Evolutionary conservation across 129 eudicot species (phyloP).

Genomic region (Logfia minima): DNA sequence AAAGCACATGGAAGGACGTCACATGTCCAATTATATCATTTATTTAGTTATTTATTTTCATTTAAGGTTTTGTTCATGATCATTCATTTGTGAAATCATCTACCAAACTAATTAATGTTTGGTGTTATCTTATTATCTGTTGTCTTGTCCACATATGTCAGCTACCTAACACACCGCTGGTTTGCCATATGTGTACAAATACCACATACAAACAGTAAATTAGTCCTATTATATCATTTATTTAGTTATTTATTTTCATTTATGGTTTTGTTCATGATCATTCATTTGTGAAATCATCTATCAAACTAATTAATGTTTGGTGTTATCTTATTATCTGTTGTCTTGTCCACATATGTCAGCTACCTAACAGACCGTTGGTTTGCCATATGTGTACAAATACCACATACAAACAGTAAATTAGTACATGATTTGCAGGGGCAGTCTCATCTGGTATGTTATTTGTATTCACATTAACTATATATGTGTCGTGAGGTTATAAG

Average conservation of each 20-base stretch:
- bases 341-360: not conserved
- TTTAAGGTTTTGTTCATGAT: not conserved
- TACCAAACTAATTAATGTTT: not conserved
- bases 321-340: not conserved
- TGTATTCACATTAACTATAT: not conserved
- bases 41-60: not conserved
- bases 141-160: not conserved
- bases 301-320: not conserved
- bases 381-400: constrained; percentile 2
- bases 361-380: not conserved
- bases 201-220: not conserved
- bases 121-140: not conserved
- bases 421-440: not conserved
- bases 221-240: too few relatives aligned
- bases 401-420: not conserved
- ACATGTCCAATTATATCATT: not conserved
- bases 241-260: too few relatives aligned
- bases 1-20: not conserved
- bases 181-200: constrained; percentile 1
- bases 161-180: not conserved
- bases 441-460: not conserved
- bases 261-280: too few relatives aligned
- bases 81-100: not conserved
- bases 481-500: not conserved
- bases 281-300: too few relatives aligned